Evolutionary conservation across 2,329 filamentous ascomycete species (phyloP), one percentile per base, ranked within the genome.

Genomic region (Exophiala sideris): DNA sequence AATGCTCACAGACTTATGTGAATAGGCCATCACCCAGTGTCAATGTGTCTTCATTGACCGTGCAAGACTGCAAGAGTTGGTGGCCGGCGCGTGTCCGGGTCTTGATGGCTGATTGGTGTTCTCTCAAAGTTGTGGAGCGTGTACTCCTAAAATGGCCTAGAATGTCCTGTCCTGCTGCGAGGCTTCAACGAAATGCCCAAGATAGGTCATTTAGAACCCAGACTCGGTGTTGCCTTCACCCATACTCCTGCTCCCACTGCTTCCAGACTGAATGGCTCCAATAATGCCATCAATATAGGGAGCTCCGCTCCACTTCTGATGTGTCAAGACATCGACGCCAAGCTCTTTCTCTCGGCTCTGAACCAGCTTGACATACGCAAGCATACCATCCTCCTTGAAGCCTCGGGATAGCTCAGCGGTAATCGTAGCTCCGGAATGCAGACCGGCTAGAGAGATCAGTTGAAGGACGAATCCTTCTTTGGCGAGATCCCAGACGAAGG

Each of bases 401-500:
- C 78, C 82, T 56, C 82, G 82, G 8, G 90, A 87, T 14, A 99
- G 79, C 74, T 96, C 89, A 54, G 85, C 77, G 0, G 81, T 83
- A 40, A 85, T 81, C 1, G 82, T 84, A 2, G 83, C 83, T 2
- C 79, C 85, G 33, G 73, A 78, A 67, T 86, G 83, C n/a, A 86
- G 66, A 16, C 83, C 83, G 2, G 83, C 83, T 2, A 86, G 73
- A 6, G 80, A 83, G 60, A 86, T 84, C 39, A 86, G 73, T 70
- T 86, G 83, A 51, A 86, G 72, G 20, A 84, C 78, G 62, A 85
- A 86, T 34, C 92, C 92, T 65, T 96, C 88, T 68, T 86, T 84
- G 7, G 91, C 94, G 61, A 99, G 84, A 70, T 97, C 92, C 92
- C 92, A 97, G 65, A 99, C 88, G 71, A 99, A 99, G 5, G 83